Base-by-base conservation (phyloP, 2,329 filamentous ascomycete genomes). In the Leptographium flavum region DNA sequence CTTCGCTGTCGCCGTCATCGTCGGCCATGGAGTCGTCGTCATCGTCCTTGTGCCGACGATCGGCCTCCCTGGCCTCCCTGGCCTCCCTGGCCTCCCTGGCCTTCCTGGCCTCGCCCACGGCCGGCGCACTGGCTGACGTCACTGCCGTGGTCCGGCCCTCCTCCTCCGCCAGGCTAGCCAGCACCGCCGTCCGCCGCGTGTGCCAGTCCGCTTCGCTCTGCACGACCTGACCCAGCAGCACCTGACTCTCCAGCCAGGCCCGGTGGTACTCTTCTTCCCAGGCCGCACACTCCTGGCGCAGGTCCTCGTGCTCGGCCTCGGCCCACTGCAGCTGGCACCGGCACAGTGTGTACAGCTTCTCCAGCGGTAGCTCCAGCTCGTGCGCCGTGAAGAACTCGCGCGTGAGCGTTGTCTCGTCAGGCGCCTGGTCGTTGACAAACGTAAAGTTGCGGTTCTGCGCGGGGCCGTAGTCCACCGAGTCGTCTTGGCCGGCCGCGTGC, bases 221-320 rank as follows among this genome's bases (percentile, higher is more conserved):
- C 53, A 86, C 71, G 28, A 82, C 71, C 56, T 87, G 84, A 47
- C 85, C 76, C n/a, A 92, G 62, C 17, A 90, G 61, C 27, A 85
- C 71, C 61, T 92, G 84, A 61, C 90, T 90, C 61, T 84, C 78
- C 14, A 77, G 65, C 85, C 85, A 92, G 57, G 87, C 83, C 50
- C 77, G 70, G 58, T 76, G 76, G 60, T 82, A 79, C 13, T 70
- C 56, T 31, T 74, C 73, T 59, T 90, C 83, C 60, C 82, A 72
- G 37, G 66, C 65, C 51, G 79, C 76, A 52, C 79, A 76, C 58
- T 87, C 79, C 45, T 66, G 67, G 53, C 72, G 73, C 42, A 92
- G 66, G 33, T 68, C 61, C 43, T 83, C 77, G 47, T 70, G 67
- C 43, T 88, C 80, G 48, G 77, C 71, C 52, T 79, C 73, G 1